Conservation (phyloP, 2,329 filamentous ascomycete genomes). For the Fusarium sp. region DNA sequence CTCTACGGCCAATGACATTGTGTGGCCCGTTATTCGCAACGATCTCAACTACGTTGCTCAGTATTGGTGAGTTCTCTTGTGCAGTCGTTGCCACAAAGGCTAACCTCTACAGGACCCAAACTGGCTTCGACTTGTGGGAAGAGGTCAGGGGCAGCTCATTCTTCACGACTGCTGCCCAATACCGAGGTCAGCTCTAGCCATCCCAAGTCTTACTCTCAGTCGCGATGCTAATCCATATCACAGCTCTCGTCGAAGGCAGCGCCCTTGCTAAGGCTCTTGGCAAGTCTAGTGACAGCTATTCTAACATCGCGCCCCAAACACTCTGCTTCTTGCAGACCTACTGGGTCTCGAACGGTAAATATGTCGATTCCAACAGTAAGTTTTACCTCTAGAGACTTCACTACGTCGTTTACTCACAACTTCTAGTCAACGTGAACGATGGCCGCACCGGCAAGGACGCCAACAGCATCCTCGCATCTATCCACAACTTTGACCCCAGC, state of each 20-base stretch:
- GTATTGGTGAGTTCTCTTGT: constrained; percentile 65
- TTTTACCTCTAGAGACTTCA: not conserved
- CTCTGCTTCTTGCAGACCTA: constrained; percentile 81
- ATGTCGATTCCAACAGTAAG: constrained; percentile 75
- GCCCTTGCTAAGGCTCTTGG: constrained; percentile 74
- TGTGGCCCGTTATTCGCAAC: constrained; percentile 82
- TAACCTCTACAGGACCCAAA: constrained; percentile 58
- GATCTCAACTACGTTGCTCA: constrained; percentile 81
- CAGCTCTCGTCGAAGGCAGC: constrained; percentile 74
- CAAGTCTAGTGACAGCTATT: constrained; percentile 69
- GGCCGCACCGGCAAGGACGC: constrained; percentile 77
- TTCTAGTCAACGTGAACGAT: constrained; percentile 65
- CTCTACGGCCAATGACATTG: constrained; percentile 63
- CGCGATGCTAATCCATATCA: not conserved
- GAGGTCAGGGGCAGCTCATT: constrained; percentile 82
- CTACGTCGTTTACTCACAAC: not conserved
- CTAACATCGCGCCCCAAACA: constrained; percentile 74
- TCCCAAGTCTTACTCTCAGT: no score
- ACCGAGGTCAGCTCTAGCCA: constrained; percentile 64
- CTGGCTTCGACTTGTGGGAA: constrained; percentile 85
- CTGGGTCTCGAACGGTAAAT: constrained; percentile 72
- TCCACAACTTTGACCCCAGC: constrained; percentile 76
- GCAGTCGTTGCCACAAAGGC: not conserved
- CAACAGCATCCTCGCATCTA: constrained; percentile 75
- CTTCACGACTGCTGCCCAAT: constrained; percentile 78